Conservation (phyloP, 1,284 basidiomycete genomes). For the Cutaneotrichosporon curvatum region DNA sequence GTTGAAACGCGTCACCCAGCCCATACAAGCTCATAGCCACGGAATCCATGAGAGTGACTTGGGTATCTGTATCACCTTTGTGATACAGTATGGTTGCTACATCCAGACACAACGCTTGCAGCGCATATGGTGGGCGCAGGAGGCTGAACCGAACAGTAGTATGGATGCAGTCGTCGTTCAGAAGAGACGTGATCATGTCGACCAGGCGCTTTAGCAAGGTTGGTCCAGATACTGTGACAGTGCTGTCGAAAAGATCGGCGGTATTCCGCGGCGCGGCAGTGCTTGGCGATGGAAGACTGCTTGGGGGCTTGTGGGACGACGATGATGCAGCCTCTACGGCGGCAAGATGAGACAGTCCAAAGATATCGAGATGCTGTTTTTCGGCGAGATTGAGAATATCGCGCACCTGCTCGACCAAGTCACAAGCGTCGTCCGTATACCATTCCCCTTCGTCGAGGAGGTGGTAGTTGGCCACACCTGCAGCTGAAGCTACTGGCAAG, state of each 20-base stretch:
- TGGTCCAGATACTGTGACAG: constrained; percentile 1
- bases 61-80: constrained; percentile 36
- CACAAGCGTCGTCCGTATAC: constrained; percentile 28
- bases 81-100: constrained; percentile 44
- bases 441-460: constrained; percentile 24
- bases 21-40: constrained; percentile 29
- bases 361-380: constrained; percentile 30
- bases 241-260: too few species aligned
- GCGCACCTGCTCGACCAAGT: constrained; percentile 39
- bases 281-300: too few species aligned
- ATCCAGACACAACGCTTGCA: constrained; percentile 42
- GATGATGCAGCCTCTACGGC: too few species aligned
- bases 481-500: too few species aligned
- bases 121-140: constrained; percentile 31
- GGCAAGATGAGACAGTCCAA: too few species aligned
- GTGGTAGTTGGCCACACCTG: constrained; percentile 19
- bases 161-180: constrained; percentile 31
- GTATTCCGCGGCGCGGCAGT: neutral
- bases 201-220: constrained; percentile 22
- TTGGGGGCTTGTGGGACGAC: too few species aligned
- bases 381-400: constrained; percentile 30
- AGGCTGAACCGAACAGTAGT: constrained; percentile 23
- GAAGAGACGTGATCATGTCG: constrained; percentile 12
- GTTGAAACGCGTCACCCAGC: constrained; percentile 41
- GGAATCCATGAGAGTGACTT: constrained; percentile 42